Evolutionary conservation across 441 rosid species (phyloP), one percentile per base, ranked within the genome.

Genomic region (Pelargonium myrrhifolium): DNA sequence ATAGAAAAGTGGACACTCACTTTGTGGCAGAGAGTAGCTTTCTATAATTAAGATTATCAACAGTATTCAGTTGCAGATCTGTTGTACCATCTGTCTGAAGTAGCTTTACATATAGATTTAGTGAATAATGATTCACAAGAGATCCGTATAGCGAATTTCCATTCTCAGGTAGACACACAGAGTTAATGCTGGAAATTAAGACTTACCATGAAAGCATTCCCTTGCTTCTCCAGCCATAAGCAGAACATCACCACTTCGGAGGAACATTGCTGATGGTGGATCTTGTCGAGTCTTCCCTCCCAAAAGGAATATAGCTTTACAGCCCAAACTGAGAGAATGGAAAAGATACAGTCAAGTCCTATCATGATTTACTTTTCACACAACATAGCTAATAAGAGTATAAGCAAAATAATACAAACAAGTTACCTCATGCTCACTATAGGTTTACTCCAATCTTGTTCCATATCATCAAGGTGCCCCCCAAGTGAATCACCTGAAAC

Each of bases 391-490:
- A 21, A 56, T 10, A 15, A 15, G 61, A 56, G n/a, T 1, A 26
- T 0, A 15, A 37, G 45, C 10, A 1, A 7, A 35, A 37, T 6
- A 39, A 63, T 39, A 21, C 5, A 14, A 35, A 2, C 17, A 26
- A 11, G 7, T 60, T 69, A 90, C 98, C 98, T 93, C 82, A 93
- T 74, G 92, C 98, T 93, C 64, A 89, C 96, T 61, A 93, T 90
- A 37, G 97, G 96, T 69, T 85, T 93, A 72, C 91, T 90, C 98
- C 96, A 93, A 69, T 90, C 97, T 26, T 74, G 87, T 84, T 93
- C 98, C 98, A 90, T 90, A 72, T 93, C 98, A 80, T 90, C 98
- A 68, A 90, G 84, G 76, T 93, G 98, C 43, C 97, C 98, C 61
- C 98, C 98, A 45, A 93, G 89, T 35, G 94, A 77, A 84, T 90